These are phyloP conservation scores for Lolium rigidum DNA, from an alignment of 176 grass and related monocot species.

Conservation along the genomic window DNA sequence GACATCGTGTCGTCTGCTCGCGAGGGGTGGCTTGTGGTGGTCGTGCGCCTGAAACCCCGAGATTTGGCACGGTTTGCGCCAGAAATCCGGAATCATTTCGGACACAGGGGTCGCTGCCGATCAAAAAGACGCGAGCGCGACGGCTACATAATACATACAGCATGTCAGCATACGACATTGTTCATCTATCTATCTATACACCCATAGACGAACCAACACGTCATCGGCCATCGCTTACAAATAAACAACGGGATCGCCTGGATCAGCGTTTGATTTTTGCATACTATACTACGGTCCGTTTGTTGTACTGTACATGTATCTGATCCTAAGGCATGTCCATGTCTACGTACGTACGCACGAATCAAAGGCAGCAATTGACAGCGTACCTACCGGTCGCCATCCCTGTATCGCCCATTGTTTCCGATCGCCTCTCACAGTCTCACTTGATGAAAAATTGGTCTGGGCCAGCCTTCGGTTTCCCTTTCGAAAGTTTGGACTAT, in stretches of 20 bases:
- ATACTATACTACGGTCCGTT: not conserved
- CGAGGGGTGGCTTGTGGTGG: not conserved
- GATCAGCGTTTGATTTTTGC: not conserved
- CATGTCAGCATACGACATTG: not conserved
- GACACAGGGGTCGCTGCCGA: not conserved
- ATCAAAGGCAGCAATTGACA: conserved; percentile 41
- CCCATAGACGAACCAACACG: not conserved
- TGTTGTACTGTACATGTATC: not conserved
- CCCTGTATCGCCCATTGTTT: not conserved
- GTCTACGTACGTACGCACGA: conserved; percentile 35
- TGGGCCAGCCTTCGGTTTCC: conserved; percentile 1
- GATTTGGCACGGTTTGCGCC: conserved; percentile 22
- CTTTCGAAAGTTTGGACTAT: conserved; percentile 2
- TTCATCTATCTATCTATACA: not conserved
- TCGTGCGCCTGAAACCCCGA: conserved; percentile 11
- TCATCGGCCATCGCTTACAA: not conserved
- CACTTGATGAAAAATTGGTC: conserved; percentile 3
- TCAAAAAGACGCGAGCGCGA: conserved; percentile 1
- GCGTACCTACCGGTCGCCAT: conserved; percentile 40
- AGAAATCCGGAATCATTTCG: conserved; percentile 16
- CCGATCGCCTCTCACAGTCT: conserved; percentile 3
- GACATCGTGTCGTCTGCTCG: conserved; percentile 32
- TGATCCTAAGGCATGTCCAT: not conserved
- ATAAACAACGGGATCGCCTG: not conserved
- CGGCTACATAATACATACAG: not conserved